phyloP scores from a whole-genome alignment of 2,329 filamentous ascomycete genomes.

The Gyromitra esculenta region DNA sequence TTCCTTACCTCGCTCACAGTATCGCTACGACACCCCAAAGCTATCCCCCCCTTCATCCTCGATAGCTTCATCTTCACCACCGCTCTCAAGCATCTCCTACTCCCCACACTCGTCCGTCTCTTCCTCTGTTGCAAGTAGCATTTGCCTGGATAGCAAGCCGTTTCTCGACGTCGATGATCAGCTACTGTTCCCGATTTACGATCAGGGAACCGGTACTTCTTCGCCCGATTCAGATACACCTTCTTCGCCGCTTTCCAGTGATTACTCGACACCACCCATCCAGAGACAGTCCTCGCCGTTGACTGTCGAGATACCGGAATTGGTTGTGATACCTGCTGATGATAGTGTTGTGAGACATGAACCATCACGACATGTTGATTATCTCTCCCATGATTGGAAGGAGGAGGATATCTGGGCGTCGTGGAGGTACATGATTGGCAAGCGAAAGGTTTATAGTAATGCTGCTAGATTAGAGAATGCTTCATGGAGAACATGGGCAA shows the following conservation, averaged over 20 bases:
- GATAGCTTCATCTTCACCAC: constrained; percentile 49
- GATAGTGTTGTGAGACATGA: constrained; percentile 57
- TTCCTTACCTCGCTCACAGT: constrained; percentile 44
- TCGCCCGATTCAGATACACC: constrained; percentile 43
- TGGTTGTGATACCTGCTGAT: constrained; percentile 54
- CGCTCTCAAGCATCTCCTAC: constrained; percentile 51
- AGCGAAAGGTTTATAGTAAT: constrained; percentile 81
- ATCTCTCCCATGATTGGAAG: constrained; percentile 89
- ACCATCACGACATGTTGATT: constrained; percentile 83
- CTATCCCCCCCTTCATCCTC: constrained; percentile 48
- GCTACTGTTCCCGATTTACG: constrained; percentile 53
- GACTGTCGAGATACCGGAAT: constrained; percentile 38
- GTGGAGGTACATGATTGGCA: constrained; percentile 90
- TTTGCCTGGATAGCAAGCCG: constrained; percentile 49
- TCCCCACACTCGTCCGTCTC: constrained; percentile 49
- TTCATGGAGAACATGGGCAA: constrained; percentile 96
- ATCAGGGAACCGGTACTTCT: constrained; percentile 45
- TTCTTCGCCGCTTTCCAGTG: constrained; percentile 34
- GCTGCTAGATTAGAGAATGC: constrained; percentile 89
- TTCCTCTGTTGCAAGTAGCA: constrained; percentile 54
- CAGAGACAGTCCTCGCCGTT: constrained; percentile 37
- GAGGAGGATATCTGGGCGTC: constrained; percentile 98
- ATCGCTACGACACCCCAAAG: constrained; percentile 45
- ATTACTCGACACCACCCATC: constrained; percentile 38
- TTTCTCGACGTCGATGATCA: constrained; percentile 50